These are phyloP conservation scores for Trichoderma brevicompactum DNA, from an alignment of 2,329 filamentous ascomycete species.

Conservation along the genomic window DNA sequence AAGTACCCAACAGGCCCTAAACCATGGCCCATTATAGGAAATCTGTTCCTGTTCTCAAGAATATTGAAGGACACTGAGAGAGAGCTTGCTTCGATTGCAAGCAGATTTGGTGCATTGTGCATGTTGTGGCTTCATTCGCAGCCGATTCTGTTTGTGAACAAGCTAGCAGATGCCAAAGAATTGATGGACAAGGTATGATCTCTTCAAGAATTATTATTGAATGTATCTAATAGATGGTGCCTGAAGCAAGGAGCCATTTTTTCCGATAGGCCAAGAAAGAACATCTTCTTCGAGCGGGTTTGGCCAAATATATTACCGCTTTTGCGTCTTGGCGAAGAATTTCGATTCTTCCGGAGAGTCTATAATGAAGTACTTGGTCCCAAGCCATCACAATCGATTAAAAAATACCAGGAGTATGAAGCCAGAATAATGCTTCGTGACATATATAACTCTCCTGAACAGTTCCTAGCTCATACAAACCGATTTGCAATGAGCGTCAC, in stretches of 20 bases:
- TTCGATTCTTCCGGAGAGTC: neutral
- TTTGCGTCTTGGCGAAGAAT: neutral
- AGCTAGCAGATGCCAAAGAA: conserved; percentile 17
- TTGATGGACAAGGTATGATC: conserved; percentile 14
- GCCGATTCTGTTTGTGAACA: neutral
- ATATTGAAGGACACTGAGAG: neutral
- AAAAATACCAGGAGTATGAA: conserved; percentile 24
- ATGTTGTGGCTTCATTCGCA: conserved; percentile 13
- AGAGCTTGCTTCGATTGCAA: neutral
- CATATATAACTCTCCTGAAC: neutral
- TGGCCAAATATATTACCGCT: neutral
- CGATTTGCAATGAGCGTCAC: conserved; percentile 29
- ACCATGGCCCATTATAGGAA: conserved; percentile 21
- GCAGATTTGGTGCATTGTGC: neutral
- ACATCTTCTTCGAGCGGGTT: neutral
- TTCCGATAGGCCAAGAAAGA: conserved; percentile 12
- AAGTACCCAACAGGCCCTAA: conserved; percentile 13
- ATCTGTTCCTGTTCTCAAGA: conserved; percentile 2
- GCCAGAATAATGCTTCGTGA: conserved; percentile 20
- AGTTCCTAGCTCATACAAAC: conserved; percentile 1
- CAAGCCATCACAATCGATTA: neutral
- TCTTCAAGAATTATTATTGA: neutral
- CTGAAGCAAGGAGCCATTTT: conserved; percentile 10
- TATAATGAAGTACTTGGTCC: conserved; percentile 9
- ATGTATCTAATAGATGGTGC: neutral